phyloP scores from a whole-genome alignment of 257 asterid genomes.

The Nicotiana undulata region DNA sequence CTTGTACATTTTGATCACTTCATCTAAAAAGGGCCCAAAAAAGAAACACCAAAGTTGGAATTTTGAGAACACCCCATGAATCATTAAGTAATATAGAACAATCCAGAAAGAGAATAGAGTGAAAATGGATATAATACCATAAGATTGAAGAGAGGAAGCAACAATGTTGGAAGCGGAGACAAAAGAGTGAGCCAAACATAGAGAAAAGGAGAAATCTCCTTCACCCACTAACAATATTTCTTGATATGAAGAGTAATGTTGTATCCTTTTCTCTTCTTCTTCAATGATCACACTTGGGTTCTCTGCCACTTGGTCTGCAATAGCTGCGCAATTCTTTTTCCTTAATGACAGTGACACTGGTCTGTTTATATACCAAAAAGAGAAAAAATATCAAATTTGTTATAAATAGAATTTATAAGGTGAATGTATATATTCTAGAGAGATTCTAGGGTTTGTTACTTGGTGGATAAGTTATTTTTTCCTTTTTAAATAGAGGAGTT shows the following conservation, averaged over 20 bases:
- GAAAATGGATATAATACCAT: constrained; percentile 22
- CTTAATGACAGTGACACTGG: background rate
- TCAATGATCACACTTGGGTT: background rate
- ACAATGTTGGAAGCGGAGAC: constrained; percentile 29
- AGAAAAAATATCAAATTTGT: background rate
- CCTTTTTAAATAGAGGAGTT: no score
- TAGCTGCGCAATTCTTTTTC: background rate
- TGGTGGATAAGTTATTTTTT: no score
- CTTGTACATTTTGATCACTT: constrained; percentile 41
- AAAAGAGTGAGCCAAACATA: constrained; percentile 20
- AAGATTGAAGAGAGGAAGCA: constrained; percentile 51
- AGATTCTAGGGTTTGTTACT: no score
- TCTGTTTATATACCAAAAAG: background rate
- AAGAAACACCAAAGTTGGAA: background rate
- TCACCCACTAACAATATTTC: constrained; percentile 40
- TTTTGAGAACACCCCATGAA: background rate
- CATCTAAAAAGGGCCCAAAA: constrained; percentile 16
- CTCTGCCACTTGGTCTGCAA: background rate
- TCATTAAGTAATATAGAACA: background rate
- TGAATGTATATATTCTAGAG: no score
- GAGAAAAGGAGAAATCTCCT: constrained; percentile 49
- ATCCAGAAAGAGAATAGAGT: background rate
- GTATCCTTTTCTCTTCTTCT: constrained; percentile 17
- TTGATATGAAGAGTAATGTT: constrained; percentile 29
- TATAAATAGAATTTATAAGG: no score